Evolutionary conservation across 306 rosid species (phyloP), one percentile per base, ranked within the genome.

Genomic region (Citrullus mucosospermus): DNA sequence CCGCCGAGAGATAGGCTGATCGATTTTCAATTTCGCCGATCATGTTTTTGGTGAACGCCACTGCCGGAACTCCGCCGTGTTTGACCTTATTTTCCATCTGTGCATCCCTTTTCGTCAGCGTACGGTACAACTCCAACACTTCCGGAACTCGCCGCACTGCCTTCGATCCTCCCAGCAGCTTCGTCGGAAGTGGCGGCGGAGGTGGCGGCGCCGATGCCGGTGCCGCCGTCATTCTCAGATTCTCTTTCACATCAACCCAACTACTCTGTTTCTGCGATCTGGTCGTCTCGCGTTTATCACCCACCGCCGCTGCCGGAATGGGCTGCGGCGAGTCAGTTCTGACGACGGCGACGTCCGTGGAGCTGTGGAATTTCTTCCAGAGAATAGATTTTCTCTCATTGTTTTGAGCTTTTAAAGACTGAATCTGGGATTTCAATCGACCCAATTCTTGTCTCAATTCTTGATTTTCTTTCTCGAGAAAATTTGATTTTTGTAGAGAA

Each of bases 11-110:
- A 81, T 79, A 88, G 4, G 87, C 79, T 1, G 97, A 95, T 54
- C 93, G 96, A 30, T 95, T 92, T 80, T 95, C 99, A 8, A 92
- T 95, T 88, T 95, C 97, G 76, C 96, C 97, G 56, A 95, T 95
- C 99, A 95, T 95, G 82, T 91, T 95, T 88, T 86, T 89, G 28
- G 96, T 86, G 72, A 92, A 91, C 39, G 97, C 97, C 61, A 87
- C 66, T 36, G 81, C 84, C 4, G 90, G 92, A 81, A 60, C 76
- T 54, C 91, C 94, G 15, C 87, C 87, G 3, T 83, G 78, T n/a
- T 82, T 77, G 66, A 68, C 78, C 81, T 70, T 91, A 77, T 75
- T 88, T 74, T 88, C 99, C 81, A 69, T 82, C 77, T 80, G 84
- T 2, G 84, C 84, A 75, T 92, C 93, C 80, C 84, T 90, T 80